These are phyloP conservation scores for Dothideomycetes sp. DNA, from an alignment of 2,329 filamentous ascomycete genomes.

Conservation along the genomic window DNA sequence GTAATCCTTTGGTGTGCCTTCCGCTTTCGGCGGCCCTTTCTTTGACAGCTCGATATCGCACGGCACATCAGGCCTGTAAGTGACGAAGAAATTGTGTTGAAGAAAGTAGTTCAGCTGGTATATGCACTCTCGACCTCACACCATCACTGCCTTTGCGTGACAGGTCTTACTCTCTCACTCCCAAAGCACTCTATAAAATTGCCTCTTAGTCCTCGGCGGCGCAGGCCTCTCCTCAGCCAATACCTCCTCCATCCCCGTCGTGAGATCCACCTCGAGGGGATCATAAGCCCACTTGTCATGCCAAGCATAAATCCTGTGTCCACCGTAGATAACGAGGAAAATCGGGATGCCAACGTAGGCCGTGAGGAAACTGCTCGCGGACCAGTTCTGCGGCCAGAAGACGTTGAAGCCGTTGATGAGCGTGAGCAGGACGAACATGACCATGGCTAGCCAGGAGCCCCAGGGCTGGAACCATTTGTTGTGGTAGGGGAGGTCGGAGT, in stretches of 20 bases:
- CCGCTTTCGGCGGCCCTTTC: no score
- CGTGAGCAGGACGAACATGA: slow-evolving; percentile 49
- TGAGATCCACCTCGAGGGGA: slow-evolving; percentile 41
- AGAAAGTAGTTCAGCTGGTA: no score
- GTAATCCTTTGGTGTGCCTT: no score
- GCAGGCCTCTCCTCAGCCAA: slow-evolving; percentile 22
- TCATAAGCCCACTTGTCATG: slow-evolving; percentile 41
- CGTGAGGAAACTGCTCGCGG: slow-evolving; percentile 51
- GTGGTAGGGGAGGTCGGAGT: slow-evolving; percentile 38
- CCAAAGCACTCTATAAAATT: slow-evolving; percentile 25
- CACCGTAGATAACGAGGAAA: slow-evolving; percentile 45
- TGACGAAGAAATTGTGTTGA: no score
- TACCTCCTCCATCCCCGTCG: slow-evolving; percentile 28
- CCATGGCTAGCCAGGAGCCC: slow-evolving; percentile 49
- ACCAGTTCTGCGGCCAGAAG: slow-evolving; percentile 58
- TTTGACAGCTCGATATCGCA: no score
- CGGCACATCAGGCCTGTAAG: no score
- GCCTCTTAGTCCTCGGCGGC: slow-evolving; percentile 15
- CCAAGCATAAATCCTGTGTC: slow-evolving; percentile 37
- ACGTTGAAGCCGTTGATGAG: slow-evolving; percentile 67
- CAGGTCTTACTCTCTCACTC: no score
- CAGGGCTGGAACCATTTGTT: slow-evolving; percentile 51
- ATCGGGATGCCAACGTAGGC: slow-evolving; percentile 56
- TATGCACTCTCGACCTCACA: no score
- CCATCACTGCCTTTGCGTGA: no score